These are phyloP conservation scores for Candida succiphila DNA, from an alignment of 805 yeast genomes.

Conservation along the genomic window DNA sequence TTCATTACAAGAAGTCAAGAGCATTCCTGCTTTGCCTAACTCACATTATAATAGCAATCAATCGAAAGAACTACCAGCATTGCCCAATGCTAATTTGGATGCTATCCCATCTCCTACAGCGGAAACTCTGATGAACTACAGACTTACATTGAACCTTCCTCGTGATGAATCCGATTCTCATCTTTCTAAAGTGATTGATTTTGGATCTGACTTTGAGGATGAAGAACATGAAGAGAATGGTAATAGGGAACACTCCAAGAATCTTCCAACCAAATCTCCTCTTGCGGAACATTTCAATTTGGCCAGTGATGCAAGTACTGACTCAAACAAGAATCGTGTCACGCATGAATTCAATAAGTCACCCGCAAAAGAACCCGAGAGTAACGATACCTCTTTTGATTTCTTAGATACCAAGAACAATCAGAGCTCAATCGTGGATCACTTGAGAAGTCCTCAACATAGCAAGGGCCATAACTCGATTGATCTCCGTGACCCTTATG, in stretches of 20 bases:
- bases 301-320: neutral
- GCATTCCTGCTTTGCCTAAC: neutral
- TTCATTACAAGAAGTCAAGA: neutral
- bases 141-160: slow-evolving; percentile 14
- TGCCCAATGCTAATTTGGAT: slow-evolving; percentile 4
- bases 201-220: slow-evolving; percentile 1
- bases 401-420: too few species aligned
- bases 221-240: neutral
- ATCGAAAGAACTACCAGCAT: neutral
- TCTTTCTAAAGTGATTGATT: slow-evolving; percentile 10
- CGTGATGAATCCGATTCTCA: slow-evolving; percentile 12
- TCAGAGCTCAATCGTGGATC: neutral
- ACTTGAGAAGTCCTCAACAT: neutral
- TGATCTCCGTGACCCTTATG: neutral
- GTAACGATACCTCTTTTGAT: neutral
- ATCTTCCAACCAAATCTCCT: neutral
- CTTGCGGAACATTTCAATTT: neutral
- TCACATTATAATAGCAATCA: neutral
- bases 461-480: neutral
- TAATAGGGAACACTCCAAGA: neutral
- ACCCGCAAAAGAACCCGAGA: neutral
- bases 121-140: slow-evolving; percentile 16
- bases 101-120: slow-evolving; percentile 16
- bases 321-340: neutral
- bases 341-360: too few species aligned